A percentile compares a stretch with the other conserved stretches of the same genome.
Conservation (phyloP, 208 protist species). For the Trichomonas tenax region DNA sequence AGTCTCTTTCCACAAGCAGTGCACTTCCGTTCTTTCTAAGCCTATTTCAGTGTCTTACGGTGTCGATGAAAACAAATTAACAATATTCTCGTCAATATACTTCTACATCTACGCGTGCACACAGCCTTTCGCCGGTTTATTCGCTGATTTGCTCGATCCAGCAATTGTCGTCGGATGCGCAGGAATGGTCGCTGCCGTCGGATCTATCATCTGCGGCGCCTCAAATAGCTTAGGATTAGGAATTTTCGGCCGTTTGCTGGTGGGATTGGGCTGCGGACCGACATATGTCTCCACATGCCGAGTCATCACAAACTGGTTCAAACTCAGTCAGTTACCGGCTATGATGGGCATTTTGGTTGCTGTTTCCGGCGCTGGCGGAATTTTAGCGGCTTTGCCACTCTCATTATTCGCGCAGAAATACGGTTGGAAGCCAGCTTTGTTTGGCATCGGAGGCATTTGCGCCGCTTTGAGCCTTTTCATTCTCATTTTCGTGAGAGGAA, state of each 20-base stretch:
- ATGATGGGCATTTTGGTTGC: not conserved
- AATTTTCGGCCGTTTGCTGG: not conserved
- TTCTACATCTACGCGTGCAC: not conserved
- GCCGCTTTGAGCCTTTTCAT: not conserved
- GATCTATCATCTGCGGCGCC: not conserved
- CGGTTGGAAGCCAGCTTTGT: not conserved
- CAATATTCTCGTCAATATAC: not conserved
- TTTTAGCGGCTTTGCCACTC: not conserved
- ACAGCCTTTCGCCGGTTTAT: not conserved
- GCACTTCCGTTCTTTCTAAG: not conserved
- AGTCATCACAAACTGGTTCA: not conserved
- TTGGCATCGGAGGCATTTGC: not conserved
- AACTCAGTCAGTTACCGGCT: not conserved
- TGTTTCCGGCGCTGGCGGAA: not conserved
- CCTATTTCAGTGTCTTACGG: not conserved
- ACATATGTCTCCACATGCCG: not conserved
- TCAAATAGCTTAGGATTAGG: not conserved
- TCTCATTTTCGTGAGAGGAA: not conserved
- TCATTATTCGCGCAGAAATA: not conserved
- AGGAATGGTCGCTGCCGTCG: not conserved
- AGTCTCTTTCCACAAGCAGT: not conserved
- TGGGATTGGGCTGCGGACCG: not conserved
- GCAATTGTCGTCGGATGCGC: not conserved
- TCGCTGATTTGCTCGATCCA: not conserved
- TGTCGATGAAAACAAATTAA: not conserved